phyloP scores from a whole-genome alignment of 805 yeast genomes.

The Lipomyces kockii region DNA sequence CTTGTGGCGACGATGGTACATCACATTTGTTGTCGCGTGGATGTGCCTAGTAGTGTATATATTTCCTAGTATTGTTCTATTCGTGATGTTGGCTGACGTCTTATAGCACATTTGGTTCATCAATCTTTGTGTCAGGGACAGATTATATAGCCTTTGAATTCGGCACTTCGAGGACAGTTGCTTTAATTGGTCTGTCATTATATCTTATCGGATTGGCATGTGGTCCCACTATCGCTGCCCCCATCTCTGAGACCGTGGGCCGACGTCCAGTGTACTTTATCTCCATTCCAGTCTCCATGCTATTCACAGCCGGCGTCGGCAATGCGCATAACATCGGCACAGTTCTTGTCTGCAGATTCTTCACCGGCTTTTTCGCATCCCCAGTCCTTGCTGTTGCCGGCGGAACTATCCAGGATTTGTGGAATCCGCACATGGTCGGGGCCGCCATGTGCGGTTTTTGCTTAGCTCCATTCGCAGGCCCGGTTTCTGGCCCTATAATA shows the following conservation, averaged over 20 bases:
- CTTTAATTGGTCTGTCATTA: conserved; percentile 59
- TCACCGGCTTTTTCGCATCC: conserved; percentile 73
- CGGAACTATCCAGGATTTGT: conserved; percentile 76
- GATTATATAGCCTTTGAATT: conserved; percentile 56
- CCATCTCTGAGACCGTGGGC: conserved; percentile 71
- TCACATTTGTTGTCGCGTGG: conserved; percentile 42
- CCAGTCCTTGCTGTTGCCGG: conserved; percentile 89
- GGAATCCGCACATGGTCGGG: conserved; percentile 68
- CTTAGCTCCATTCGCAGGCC: conserved; percentile 55
- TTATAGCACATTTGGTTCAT: conserved; percentile 65
- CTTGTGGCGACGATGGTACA: conserved; percentile 47
- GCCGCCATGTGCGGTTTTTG: conserved; percentile 74
- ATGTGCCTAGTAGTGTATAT: conserved; percentile 35
- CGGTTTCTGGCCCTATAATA: conserved; percentile 42
- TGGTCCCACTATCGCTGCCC: conserved; percentile 52
- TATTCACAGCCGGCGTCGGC: conserved; percentile 38
- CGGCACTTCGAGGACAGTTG: conserved; percentile 63
- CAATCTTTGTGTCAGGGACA: conserved; percentile 69
- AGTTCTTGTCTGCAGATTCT: conserved; percentile 66
- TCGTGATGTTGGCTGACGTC: not conserved
- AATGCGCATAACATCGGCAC: conserved; percentile 63
- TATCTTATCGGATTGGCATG: conserved; percentile 69
- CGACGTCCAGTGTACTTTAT: conserved; percentile 59
- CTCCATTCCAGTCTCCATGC: conserved; percentile 45
- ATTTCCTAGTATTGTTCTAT: too few relatives aligned